Evolutionary conservation across 768 basidiomycete species (phyloP).

Genomic region (Galerina sulciceps): DNA sequence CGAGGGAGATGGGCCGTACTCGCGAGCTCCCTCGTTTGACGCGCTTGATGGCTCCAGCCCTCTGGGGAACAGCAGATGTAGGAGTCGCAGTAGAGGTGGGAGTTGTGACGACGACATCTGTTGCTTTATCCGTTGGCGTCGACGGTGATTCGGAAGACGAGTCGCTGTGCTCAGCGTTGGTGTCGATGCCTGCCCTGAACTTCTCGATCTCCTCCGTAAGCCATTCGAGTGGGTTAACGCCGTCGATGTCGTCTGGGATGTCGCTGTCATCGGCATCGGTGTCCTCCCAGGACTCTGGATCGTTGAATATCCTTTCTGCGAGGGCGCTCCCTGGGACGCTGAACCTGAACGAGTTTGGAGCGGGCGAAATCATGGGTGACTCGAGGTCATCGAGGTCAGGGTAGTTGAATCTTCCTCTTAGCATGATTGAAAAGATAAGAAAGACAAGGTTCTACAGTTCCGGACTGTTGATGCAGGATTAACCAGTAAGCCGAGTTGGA

Average conservation of each 20-base stretch:
- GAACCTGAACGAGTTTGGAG: constrained; percentile 28
- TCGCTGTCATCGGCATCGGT: constrained; percentile 30
- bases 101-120: constrained; percentile 14
- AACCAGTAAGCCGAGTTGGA: not conserved
- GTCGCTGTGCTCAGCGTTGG: constrained; percentile 3
- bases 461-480: constrained; percentile 27
- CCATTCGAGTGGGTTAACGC: constrained; percentile 33
- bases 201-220: constrained; percentile 38
- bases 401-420: constrained; percentile 30
- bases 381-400: constrained; percentile 44
- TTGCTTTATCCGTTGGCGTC: constrained; percentile 15
- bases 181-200: constrained; percentile 23
- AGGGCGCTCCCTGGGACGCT: constrained; percentile 41
- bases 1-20: constrained; percentile 32
- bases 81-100: constrained; percentile 11
- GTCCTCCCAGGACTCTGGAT: constrained; percentile 45
- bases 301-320: constrained; percentile 47
- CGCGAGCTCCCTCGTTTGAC: constrained; percentile 17
- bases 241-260: constrained; percentile 27
- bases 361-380: constrained; percentile 39
- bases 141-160: not conserved
- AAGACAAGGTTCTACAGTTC: constrained; percentile 27
- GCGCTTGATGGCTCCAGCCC: constrained; percentile 19
- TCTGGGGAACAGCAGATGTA: not conserved
- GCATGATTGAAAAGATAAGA: constrained; percentile 27